A percentile compares a stretch with the other conserved stretches of the same genome.
Conservation (phyloP, 352 stramenopile species). For the Phytophthora podocarpi region DNA sequence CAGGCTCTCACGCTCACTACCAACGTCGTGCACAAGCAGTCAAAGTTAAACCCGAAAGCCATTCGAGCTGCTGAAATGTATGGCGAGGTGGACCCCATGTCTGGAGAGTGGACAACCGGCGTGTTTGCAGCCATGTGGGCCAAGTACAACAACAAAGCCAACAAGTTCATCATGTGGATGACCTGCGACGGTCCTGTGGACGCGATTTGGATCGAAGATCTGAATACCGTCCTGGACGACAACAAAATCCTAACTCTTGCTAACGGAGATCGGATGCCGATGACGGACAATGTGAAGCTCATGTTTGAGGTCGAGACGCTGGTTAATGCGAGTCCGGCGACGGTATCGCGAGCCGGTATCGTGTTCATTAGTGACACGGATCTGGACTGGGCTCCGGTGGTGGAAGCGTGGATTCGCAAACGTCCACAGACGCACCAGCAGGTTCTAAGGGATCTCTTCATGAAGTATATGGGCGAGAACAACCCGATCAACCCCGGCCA, state of each 20-base stretch:
- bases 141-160: constrained; percentile 98
- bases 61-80: constrained; percentile 99
- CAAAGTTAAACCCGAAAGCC: constrained; percentile 97
- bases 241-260: constrained; percentile 98
- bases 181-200: constrained; percentile 97
- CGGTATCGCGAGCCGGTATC: constrained; percentile 96
- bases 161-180: constrained; percentile 99
- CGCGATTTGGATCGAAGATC: constrained; percentile 98
- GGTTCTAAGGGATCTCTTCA: constrained; percentile 92
- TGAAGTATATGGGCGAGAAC: constrained; percentile 97
- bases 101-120: constrained; percentile 97
- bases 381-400: constrained; percentile 96
- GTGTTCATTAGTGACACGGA: constrained; percentile 99
- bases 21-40: constrained; percentile 94
- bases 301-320: constrained; percentile 98
- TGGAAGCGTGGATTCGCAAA: constrained; percentile 96
- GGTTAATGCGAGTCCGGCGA: constrained; percentile 97
- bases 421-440: constrained; percentile 85
- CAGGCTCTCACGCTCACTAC: constrained; percentile 93
- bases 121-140: constrained; percentile 99
- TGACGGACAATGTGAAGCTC: constrained; percentile 98
- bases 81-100: constrained; percentile 96
- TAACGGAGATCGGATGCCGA: constrained; percentile 97
- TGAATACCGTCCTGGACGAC: constrained; percentile 98
- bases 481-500: constrained; percentile 93